Evolutionary conservation across 768 basidiomycete species (phyloP).

Genomic region (Glaciozyma antarctica): DNA sequence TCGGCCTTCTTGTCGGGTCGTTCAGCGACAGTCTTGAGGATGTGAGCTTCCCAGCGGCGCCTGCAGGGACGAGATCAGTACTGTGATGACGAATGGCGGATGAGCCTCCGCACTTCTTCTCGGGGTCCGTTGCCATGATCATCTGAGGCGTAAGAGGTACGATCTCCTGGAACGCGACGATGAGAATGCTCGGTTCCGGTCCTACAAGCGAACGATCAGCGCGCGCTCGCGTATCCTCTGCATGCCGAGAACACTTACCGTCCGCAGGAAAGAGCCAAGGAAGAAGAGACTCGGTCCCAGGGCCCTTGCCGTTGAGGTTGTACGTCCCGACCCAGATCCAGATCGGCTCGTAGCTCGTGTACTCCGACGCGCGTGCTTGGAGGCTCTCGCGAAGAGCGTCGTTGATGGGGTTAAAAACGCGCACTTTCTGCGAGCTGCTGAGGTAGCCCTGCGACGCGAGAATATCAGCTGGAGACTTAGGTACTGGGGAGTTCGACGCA

Average conservation of each 20-base stretch:
- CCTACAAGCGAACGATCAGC: conserved; percentile 41
- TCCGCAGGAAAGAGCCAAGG: conserved; percentile 78
- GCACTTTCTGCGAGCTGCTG: conserved; percentile 72
- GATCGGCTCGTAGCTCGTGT: conserved; percentile 45
- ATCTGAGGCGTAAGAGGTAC: conserved; percentile 96
- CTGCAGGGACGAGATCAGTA: conserved; percentile 44
- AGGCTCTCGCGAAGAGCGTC: conserved; percentile 69
- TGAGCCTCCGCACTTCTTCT: conserved; percentile 16
- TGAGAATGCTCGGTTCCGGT: conserved; percentile 66
- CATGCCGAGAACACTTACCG: conserved; percentile 46
- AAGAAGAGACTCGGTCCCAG: conserved; percentile 64
- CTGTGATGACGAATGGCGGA: neutral
- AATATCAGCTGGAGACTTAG: neutral
- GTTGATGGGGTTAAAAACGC: conserved; percentile 87
- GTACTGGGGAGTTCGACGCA: conserved; percentile 42
- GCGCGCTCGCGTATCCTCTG: neutral
- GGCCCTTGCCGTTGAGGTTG: conserved; percentile 86
- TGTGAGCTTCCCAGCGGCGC: conserved; percentile 72
- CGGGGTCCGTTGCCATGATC: conserved; percentile 46
- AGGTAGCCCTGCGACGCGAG: conserved; percentile 68
- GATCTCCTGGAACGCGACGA: conserved; percentile 90
- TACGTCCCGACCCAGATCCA: conserved; percentile 78
- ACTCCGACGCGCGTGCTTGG: conserved; percentile 63
- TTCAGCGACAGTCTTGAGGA: conserved; percentile 65
- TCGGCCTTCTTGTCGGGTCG: conserved; percentile 55